A percentile compares a stretch with the other conserved stretches of the same genome.
Evolutionary conservation across 192 early-diverging fungal genomes (phyloP).

Genomic region (Chytriomyces hyalinus): DNA sequence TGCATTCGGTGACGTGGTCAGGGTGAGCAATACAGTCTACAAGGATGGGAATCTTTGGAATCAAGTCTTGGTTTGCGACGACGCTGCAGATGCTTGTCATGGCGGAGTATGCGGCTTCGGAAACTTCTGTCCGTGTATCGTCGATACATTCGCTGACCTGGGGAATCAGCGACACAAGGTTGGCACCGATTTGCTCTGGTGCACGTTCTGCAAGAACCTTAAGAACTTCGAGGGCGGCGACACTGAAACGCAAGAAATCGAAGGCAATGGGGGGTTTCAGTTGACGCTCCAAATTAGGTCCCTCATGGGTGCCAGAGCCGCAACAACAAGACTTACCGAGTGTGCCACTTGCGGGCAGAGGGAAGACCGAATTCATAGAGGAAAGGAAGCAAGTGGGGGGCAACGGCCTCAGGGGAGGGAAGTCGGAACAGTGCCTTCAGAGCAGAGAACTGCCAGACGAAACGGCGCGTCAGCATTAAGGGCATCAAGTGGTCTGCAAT

Average conservation of each 20-base stretch:
- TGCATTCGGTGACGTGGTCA: slow-evolving; percentile 72
- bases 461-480: background rate
- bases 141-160: slow-evolving; percentile 73
- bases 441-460: slow-evolving; percentile 9
- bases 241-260: slow-evolving; percentile 5
- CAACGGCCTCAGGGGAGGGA: slow-evolving; percentile 22
- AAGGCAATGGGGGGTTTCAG: background rate
- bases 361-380: slow-evolving; percentile 34
- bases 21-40: slow-evolving; percentile 78
- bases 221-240: slow-evolving; percentile 48
- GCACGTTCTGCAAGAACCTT: slow-evolving; percentile 42
- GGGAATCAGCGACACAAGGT: slow-evolving; percentile 69
- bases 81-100: slow-evolving; percentile 73
- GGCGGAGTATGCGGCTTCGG: slow-evolving; percentile 39
- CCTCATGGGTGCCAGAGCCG: background rate
- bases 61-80: slow-evolving; percentile 79
- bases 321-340: slow-evolving; percentile 14
- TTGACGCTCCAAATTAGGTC: background rate
- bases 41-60: slow-evolving; percentile 72
- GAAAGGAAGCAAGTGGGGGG: slow-evolving; percentile 29
- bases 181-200: slow-evolving; percentile 49
- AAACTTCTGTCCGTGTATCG: slow-evolving; percentile 74
- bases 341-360: slow-evolving; percentile 54
- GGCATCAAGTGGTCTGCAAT: background rate
- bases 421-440: slow-evolving; percentile 12